Evolutionary conservation across 768 basidiomycete genomes (phyloP).

Genomic region (Pleurotus ostreatus): DNA sequence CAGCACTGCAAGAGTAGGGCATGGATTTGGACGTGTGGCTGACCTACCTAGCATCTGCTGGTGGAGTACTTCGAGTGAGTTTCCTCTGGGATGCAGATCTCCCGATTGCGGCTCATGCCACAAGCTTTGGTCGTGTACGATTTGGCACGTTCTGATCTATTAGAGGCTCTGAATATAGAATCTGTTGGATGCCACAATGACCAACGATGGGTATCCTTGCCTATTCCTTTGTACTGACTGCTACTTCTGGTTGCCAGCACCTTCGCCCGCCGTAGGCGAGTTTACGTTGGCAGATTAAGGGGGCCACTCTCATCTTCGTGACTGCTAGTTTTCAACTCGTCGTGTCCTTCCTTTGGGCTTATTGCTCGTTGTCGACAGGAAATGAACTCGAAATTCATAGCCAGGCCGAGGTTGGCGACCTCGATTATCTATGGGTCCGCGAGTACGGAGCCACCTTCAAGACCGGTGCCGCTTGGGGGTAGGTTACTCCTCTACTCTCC

Average conservation of each 20-base stretch:
- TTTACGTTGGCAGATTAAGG: neutral
- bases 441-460: slow-evolving; percentile 22
- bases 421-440: slow-evolving; percentile 21
- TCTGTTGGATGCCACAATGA: neutral
- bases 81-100: neutral
- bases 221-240: neutral
- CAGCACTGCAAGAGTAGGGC: neutral
- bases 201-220: neutral
- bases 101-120: neutral
- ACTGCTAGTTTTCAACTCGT: neutral
- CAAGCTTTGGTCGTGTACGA: neutral
- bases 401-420: slow-evolving; percentile 25
- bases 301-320: slow-evolving; percentile 1
- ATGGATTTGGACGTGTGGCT: neutral
- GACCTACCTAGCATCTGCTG: neutral
- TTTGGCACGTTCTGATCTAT: neutral
- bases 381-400: slow-evolving; percentile 15
- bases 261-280: neutral
- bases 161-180: neutral
- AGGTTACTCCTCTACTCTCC: neutral
- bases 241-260: neutral
- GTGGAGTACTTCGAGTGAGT: neutral
- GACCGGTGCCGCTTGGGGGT: slow-evolving; percentile 5
- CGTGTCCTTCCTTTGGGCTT: neutral
- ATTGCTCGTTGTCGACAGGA: slow-evolving; percentile 12